Evolutionary conservation across 1,284 basidiomycete species (phyloP), one percentile per base, ranked within the genome.

Genomic region (Rhodotorula sp.): DNA sequence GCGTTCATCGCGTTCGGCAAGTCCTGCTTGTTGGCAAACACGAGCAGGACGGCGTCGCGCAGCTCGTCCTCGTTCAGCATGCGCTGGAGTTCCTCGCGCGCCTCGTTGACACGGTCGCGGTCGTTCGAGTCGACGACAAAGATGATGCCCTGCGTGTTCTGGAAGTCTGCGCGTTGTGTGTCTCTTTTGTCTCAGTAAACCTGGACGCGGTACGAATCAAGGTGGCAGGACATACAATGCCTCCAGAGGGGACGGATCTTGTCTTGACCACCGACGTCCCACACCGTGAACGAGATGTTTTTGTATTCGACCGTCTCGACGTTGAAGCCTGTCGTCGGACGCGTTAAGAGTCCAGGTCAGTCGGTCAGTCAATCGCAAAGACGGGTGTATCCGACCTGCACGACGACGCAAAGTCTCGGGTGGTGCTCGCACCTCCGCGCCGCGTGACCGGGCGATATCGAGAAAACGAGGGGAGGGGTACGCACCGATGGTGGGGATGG

Each of bases 41-140:
- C 97, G 78, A 99, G 90, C 79, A 99, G 89, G 80, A 98, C 90
- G 64, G 97, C 97, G 83, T 99, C 94, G 76, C 96, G 92, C 78
- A 99, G 91, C 85, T 99, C 97, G 81, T 99, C 96, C 84, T 99
- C 97, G 84, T 97, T 98, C 83, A 99, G 86, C 95, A 99, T 99
- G 81, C 96, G 91, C 84, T 99, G 97, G 71, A 99, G 88, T 85
- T 99, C 97, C 86, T 99, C 97, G 75, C 97, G 91, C 65, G 97
- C 97, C 85, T 99, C 97, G 65, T 93, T 91, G 76, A 99, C 92
- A 91, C 97, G 96, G 85, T 99, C 97, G 84, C 97, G 87, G 86
- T 99, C 97, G 84, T 99, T 99, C 69, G 97, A 99, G 84, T 99
- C 97, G 77, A 99, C 95, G 69, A 99, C 97, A 83, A 99, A 99